Conservation (phyloP, 306 rosid genomes). For the Trifolium fragiferum region DNA sequence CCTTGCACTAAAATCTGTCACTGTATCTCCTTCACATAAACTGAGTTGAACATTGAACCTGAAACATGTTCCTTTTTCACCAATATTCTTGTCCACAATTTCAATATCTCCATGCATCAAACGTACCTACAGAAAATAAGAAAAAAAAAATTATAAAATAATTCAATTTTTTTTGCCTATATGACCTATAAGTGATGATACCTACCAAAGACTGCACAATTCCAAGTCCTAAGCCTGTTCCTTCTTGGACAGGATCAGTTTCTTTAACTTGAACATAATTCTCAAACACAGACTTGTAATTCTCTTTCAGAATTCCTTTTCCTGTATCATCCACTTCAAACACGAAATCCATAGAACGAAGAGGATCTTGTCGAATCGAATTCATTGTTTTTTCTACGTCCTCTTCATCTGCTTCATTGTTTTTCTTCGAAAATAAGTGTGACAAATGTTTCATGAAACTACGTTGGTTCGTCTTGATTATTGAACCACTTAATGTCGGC, state of each 20-base stretch:
- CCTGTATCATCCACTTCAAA: slow-evolving; percentile 88
- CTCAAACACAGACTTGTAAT: slow-evolving; percentile 62
- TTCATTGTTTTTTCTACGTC: slow-evolving; percentile 47
- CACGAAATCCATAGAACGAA: slow-evolving; percentile 54
- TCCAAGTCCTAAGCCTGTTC: slow-evolving; percentile 92
- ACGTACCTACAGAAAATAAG: slow-evolving; percentile 51
- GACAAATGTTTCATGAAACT: slow-evolving; percentile 39
- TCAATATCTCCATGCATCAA: slow-evolving; percentile 77
- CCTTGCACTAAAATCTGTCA: neutral
- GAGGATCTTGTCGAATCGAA: slow-evolving; percentile 35
- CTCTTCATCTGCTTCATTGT: slow-evolving; percentile 29
- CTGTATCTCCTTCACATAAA: slow-evolving; percentile 41
- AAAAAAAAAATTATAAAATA: neutral
- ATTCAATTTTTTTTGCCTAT: neutral
- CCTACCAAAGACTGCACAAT: slow-evolving; percentile 82
- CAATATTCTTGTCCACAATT: slow-evolving; percentile 66
- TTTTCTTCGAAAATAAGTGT: slow-evolving; percentile 42
- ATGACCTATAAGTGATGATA: neutral
- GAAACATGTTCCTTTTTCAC: slow-evolving; percentile 70
- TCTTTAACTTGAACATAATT: slow-evolving; percentile 81
- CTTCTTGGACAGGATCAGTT: slow-evolving; percentile 58
- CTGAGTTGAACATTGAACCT: slow-evolving; percentile 63
- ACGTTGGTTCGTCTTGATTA: slow-evolving; percentile 34
- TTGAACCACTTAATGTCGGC: slow-evolving; percentile 50
- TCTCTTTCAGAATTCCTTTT: slow-evolving; percentile 78